These are phyloP conservation scores for Corniculantispora saksenae DNA, from an alignment of 2,329 filamentous ascomycete genomes.

Conservation along the genomic window DNA sequence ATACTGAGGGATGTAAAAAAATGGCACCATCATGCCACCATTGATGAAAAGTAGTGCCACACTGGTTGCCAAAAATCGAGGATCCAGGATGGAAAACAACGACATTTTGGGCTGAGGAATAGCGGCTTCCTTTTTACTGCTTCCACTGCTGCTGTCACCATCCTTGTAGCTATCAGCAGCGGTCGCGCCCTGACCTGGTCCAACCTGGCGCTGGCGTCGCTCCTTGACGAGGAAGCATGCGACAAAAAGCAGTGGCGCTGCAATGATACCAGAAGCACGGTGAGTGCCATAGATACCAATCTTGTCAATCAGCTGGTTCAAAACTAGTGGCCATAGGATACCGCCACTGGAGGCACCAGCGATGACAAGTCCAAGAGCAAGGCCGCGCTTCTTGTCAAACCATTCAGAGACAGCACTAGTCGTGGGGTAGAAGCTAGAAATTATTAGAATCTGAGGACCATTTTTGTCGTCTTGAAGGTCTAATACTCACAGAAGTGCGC, in stretches of 20 bases:
- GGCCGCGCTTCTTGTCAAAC: constrained; percentile 31
- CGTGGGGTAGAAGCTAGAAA: constrained; percentile 32
- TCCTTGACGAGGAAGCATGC: constrained; percentile 32
- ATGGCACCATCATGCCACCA: constrained; percentile 32
- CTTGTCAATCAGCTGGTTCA: constrained; percentile 19
- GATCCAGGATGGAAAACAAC: constrained; percentile 25
- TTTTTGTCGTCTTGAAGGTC: background rate
- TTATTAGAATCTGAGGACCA: background rate
- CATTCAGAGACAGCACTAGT: constrained; percentile 32
- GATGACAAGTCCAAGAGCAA: constrained; percentile 33
- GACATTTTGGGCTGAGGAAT: background rate
- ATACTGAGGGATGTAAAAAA: constrained; percentile 47
- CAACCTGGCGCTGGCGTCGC: constrained; percentile 11
- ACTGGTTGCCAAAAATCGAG: constrained; percentile 26
- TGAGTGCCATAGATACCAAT: background rate
- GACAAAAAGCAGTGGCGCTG: constrained; percentile 28
- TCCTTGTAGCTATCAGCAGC: constrained; percentile 18
- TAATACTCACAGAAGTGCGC: constrained; percentile 36
- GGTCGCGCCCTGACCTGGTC: constrained; percentile 4
- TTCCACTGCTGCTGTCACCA: background rate
- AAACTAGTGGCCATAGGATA: constrained; percentile 31
- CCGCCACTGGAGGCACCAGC: constrained; percentile 34
- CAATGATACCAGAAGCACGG: constrained; percentile 20
- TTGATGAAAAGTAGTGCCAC: constrained; percentile 29
- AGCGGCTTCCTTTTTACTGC: constrained; percentile 11